Evolutionary conservation across 768 basidiomycete genomes (phyloP), one percentile per base, ranked within the genome.

Genomic region (Hericium erinaceus): DNA sequence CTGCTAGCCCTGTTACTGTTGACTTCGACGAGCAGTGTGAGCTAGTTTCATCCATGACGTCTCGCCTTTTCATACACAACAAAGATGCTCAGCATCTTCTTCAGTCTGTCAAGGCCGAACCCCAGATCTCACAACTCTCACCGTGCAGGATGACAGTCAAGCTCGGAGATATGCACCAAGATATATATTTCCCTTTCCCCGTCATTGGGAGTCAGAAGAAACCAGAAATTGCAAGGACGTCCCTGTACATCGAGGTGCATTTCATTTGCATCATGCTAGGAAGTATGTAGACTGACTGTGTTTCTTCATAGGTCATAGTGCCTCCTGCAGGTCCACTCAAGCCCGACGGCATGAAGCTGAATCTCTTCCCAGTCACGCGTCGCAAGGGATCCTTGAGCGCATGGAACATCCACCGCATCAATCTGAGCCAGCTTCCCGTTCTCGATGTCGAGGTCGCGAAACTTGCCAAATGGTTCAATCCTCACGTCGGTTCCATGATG

Each of bases 151-250:
- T 78, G 59, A 55, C 62, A 12, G 64, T 75, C 10, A 59, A 60
- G 3, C 61, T 77, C 58, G 66, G 64, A 3, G 52, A 53, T 1
- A 64, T 67, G 53, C 37, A 57, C 3, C 64, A 73, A 53, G 51
- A 56, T 37, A 58, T 81, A 6, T 7, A 48, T 1, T 80, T 74
- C 49, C 80, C 80, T 0, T 74, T 78, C 48, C 78, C 78, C 8
- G 66, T 83, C 11, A 62, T 74, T 39, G 69, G 70, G 3, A 58
- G 61, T n/a, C 67, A 69, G 15, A 52, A 65, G 1, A 79, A 72
- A 61, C 62, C 76, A 8, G 73, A 79, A 4, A 61, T 83, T 33
- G 82, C 83, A 8, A 73, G 82, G 39, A 81, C 78, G 60, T 84
- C 81, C 1, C 72, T 65, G 22, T 84, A 79, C 57, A 67, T 83